Conservation (phyloP, 164 flowering plant genomes). For the Magnolia kwangsiensis region DNA sequence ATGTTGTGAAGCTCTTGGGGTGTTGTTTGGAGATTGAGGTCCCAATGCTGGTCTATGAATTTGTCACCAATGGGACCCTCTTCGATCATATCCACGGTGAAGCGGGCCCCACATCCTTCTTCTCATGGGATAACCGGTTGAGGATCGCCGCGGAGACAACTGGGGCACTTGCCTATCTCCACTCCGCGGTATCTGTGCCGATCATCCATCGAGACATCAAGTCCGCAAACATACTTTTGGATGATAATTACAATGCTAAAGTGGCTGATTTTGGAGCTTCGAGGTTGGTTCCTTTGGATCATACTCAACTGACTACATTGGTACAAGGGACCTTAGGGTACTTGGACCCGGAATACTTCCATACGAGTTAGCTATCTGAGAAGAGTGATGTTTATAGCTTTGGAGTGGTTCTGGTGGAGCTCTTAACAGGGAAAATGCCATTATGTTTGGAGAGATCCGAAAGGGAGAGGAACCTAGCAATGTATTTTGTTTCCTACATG, state of each 20-base stretch:
- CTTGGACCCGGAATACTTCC: background rate
- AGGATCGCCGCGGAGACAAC: background rate
- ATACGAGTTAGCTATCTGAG: background rate
- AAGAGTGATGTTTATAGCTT: slow-evolving; percentile 11
- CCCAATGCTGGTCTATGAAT: slow-evolving; percentile 3
- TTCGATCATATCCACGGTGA: slow-evolving; percentile 3
- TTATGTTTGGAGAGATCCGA: slow-evolving; percentile 38
- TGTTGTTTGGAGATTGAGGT: slow-evolving; percentile 34
- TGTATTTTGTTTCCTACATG: slow-evolving; percentile 28
- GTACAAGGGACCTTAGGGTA: slow-evolving; percentile 9
- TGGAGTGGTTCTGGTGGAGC: background rate
- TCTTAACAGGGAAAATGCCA: slow-evolving; percentile 45
- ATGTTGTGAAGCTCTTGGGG: slow-evolving; percentile 39
- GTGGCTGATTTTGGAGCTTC: slow-evolving; percentile 8
- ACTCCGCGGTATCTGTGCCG: slow-evolving; percentile 4
- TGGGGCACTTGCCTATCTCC: slow-evolving; percentile 8
- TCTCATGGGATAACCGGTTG: background rate
- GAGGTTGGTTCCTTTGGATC: slow-evolving; percentile 1
- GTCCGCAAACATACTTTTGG: slow-evolving; percentile 5
- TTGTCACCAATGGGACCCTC: slow-evolving; percentile 3
- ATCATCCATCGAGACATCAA: slow-evolving; percentile 8
- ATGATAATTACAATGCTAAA: background rate
- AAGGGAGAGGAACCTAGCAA: slow-evolving; percentile 43
- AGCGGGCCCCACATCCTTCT: too few relatives aligned
- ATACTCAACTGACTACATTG: background rate